These are phyloP conservation scores for Saturnispora diversa DNA, from an alignment of 805 yeast species.

Conservation along the genomic window DNA sequence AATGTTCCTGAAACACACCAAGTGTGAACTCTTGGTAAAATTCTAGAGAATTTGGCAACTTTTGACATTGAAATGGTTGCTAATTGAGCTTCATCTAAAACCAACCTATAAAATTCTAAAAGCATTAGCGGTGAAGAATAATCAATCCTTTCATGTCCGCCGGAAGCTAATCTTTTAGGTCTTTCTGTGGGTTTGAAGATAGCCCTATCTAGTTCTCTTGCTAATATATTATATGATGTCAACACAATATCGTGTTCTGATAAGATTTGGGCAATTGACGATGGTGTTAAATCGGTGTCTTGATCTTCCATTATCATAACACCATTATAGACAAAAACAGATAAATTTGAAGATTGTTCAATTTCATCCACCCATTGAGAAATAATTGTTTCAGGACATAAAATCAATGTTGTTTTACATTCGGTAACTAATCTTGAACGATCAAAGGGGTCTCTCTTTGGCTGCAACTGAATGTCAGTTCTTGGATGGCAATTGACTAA, in stretches of 20 bases:
- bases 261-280: constrained; percentile 43
- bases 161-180: constrained; percentile 35
- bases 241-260: constrained; percentile 67
- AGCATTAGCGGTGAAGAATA: constrained; percentile 77
- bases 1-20: constrained; percentile 99
- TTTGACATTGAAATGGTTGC: constrained; percentile 64
- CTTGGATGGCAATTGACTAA: constrained; percentile 57
- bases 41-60: constrained; percentile 71
- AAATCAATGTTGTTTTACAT: constrained; percentile 67
- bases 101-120: constrained; percentile 80
- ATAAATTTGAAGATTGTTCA: constrained; percentile 42
- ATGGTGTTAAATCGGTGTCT: constrained; percentile 20
- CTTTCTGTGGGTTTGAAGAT: constrained; percentile 53
- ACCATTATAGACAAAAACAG: constrained; percentile 60
- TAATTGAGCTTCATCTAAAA: constrained; percentile 94
- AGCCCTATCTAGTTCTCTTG: constrained; percentile 75
- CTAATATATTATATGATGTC: constrained; percentile 64
- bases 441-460: constrained; percentile 33
- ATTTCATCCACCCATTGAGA: constrained; percentile 85
- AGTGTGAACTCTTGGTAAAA: constrained; percentile 77
- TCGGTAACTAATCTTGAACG: constrained; percentile 38
- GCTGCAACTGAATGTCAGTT: constrained; percentile 21
- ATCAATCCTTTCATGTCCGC: constrained; percentile 33
- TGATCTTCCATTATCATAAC: constrained; percentile 29
- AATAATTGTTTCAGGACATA: constrained; percentile 78